A percentile compares a stretch with the other conserved stretches of the same genome.
Evolutionary conservation across 2,329 filamentous ascomycete species (phyloP).

Genomic region (Byssochlamys sp.): DNA sequence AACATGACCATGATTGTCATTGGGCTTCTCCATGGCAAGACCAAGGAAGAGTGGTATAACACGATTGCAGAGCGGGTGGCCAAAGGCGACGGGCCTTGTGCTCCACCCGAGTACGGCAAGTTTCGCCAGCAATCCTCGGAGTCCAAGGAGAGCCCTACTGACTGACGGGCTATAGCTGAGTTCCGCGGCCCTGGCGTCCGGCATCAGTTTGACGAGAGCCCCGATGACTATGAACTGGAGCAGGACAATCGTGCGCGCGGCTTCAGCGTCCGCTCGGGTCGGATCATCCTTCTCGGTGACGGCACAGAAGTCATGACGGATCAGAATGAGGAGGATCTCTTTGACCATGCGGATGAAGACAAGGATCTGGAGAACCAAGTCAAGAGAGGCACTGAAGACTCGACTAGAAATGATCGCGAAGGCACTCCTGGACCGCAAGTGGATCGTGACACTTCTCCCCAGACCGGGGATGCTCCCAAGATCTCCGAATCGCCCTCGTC

Average conservation of each 20-base stretch:
- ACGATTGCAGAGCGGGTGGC: constrained; percentile 87
- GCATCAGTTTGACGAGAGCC: constrained; percentile 73
- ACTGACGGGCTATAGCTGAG: constrained; percentile 54
- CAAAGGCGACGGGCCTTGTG: constrained; percentile 93
- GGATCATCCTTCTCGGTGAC: constrained; percentile 90
- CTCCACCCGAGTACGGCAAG: constrained; percentile 98
- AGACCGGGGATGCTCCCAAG: constrained; percentile 14
- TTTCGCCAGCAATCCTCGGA: constrained; percentile 40
- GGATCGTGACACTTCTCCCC: constrained; percentile 18
- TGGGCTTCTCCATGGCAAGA: constrained; percentile 79
- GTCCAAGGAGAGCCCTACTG: constrained; percentile 29
- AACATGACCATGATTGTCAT: constrained; percentile 98
- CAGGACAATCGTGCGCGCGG: constrained; percentile 48
- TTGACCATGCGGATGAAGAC: constrained; percentile 79
- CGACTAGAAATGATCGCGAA: constrained; percentile 38
- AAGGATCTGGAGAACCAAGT: constrained; percentile 79
- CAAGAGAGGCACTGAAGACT: constrained; percentile 46
- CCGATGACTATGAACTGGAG: constrained; percentile 45
- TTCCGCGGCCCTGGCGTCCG: constrained; percentile 75
- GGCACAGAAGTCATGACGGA: constrained; percentile 86
- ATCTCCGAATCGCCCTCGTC: constrained; percentile 30
- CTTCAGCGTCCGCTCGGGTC: constrained; percentile 64
- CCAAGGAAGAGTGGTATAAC: constrained; percentile 97
- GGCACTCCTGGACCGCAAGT: constrained; percentile 43
- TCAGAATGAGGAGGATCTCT: constrained; percentile 84